Evolutionary conservation across 805 yeast species (phyloP), one percentile per base, ranked within the genome.

Genomic region (Suhomyces vadensis): DNA sequence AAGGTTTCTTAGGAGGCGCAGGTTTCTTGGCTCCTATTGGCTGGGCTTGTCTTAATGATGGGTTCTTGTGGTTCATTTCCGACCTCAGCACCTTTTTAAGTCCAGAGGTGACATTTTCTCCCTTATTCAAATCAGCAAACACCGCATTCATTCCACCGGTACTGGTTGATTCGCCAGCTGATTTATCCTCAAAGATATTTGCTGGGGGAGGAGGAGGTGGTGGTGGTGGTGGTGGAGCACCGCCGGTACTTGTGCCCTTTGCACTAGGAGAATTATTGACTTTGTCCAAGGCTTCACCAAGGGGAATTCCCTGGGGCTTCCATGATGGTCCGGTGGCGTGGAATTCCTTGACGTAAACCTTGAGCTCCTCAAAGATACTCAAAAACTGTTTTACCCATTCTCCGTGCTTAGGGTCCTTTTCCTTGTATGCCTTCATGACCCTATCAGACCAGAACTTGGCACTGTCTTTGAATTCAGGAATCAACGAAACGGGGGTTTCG

Each of bases 361-460:
- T 83, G 57, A 94, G 77, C 1, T 77, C 84, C 48, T 83, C 89
- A 60, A 89, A 82, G 17, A 88, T 67, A 20, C 71, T 64, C 55
- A 80, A 66, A 59, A 81, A 87, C 11, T 65, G 57, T 49, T 82
- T 81, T 31, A 85, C 96, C 98, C 98, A 94, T 45, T 84, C 85
- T 20, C 77, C 83, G 39, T 87, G 87, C 43, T 69, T 71, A 31
- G 78, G 73, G 54, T 86, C 90, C 39, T 78, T 68, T 14, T 84
- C 95, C 65, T 79, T 89, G 69, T 69, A 82, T 49, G 89, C 96
- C 66, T 91, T 91, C 62, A 91, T 67, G 35, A 92, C 84, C 55
- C 96, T 80, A 68, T 94, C 91, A 8, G 95, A 79, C 90, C 97
- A 94, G 68, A 94, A 94, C 63, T 85, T 92, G 26, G 96, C 87